Evolutionary conservation across 805 yeast species (phyloP), one percentile per base, ranked within the genome.

Genomic region (Spathaspora passalidarum): DNA sequence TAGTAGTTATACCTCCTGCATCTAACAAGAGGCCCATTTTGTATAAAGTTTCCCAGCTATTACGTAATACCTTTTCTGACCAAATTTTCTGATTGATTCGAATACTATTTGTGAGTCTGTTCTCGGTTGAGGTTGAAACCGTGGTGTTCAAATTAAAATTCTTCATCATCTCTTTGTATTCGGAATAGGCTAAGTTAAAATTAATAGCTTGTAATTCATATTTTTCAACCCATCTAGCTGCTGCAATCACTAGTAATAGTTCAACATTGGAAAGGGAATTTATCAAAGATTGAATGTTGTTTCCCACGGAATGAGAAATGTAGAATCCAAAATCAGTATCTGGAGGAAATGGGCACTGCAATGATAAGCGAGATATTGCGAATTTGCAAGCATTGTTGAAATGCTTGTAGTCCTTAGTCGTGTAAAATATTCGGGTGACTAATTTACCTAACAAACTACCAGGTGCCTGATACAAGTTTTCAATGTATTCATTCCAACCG

Each of bases 111-210:
- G 62, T 46, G 35, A 66, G 57, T 26, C 66, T 56, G 42, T 63
- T 62, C 38, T 72, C 79, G 25, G 72, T 56, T 25, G 67, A 66
- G 5, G 66, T 60, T 3, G 66, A 50, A 21, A 54, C 49, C 11
- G 54, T 44, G 1, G 64, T 53, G 5, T 63, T 53, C 4, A 66
- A 57, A 46, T 78, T 76, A 46, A 72, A 62, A 0, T 57, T 50
- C 45, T 76, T 75, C 38, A 81, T 70, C 72, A 82, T 75, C 1
- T 66, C 69, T n/a, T 59, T 57, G 62, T 88, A 92, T 61, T 92
- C 98, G 25, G 81, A 82, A 60, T 82, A 85, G 0, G 84, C 86
- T 47, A 89, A 65, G 53, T 86, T 87, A 63, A 90, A 83, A 60
- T 88, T 91, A 16, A 88, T 76, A n/a, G 73, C 72, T 11, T 72